Conservation (phyloP, 2,329 filamentous ascomycete species). For the Colletotrichum sublineola region DNA sequence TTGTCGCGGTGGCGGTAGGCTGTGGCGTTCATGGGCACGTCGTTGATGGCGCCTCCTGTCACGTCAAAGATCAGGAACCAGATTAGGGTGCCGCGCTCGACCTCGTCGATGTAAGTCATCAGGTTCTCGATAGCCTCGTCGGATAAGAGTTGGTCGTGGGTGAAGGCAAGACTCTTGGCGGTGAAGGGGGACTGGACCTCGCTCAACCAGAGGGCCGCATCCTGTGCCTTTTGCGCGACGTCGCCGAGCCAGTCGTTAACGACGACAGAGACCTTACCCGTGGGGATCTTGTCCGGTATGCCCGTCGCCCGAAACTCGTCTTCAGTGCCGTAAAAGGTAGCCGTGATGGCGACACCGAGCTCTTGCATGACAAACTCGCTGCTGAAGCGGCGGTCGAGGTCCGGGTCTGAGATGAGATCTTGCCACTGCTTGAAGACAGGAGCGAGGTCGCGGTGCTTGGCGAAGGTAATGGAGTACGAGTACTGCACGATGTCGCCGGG, state of each 20-base stretch:
- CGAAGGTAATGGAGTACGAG: slow-evolving; percentile 66
- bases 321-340: slow-evolving; percentile 71
- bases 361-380: slow-evolving; percentile 68
- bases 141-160: slow-evolving; percentile 61
- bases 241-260: slow-evolving; percentile 75
- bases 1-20: slow-evolving; percentile 75
- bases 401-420: slow-evolving; percentile 64
- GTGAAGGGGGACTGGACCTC: slow-evolving; percentile 66
- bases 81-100: slow-evolving; percentile 63
- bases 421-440: slow-evolving; percentile 70
- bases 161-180: slow-evolving; percentile 69
- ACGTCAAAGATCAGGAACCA: slow-evolving; percentile 76
- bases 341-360: slow-evolving; percentile 68
- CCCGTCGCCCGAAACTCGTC: slow-evolving; percentile 67
- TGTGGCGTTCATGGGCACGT: slow-evolving; percentile 67
- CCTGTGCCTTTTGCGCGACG: slow-evolving; percentile 65
- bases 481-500: slow-evolving; percentile 70
- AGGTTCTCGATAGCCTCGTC: slow-evolving; percentile 60
- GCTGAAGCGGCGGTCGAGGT: slow-evolving; percentile 70
- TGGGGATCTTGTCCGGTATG: slow-evolving; percentile 62
- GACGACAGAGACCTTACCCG: slow-evolving; percentile 55
- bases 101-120: slow-evolving; percentile 66
- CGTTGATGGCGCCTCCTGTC: slow-evolving; percentile 70
- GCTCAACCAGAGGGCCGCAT: slow-evolving; percentile 61
- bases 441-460: slow-evolving; percentile 61